A percentile compares a stretch with the other conserved stretches of the same genome.
phyloP scores from a whole-genome alignment of 306 rosid genomes.

The Sophora flavescens region DNA sequence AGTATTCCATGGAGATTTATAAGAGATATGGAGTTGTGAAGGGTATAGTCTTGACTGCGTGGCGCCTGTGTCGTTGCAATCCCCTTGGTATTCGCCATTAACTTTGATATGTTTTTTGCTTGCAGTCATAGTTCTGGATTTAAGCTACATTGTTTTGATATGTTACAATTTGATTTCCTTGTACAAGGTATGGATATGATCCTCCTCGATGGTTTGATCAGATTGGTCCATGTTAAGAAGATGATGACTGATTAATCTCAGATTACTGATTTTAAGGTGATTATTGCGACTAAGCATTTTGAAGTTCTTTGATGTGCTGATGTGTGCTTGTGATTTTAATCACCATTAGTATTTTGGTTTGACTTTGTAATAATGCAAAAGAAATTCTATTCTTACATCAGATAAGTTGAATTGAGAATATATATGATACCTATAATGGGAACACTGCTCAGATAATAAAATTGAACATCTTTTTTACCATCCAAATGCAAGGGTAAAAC shows the following conservation, averaged over 20 bases:
- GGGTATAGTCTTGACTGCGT: slow-evolving; percentile 81
- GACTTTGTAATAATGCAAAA: slow-evolving; percentile 24
- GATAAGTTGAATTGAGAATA: slow-evolving; percentile 8
- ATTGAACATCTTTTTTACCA: slow-evolving; percentile 19
- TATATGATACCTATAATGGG: not conserved
- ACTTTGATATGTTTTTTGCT: not conserved
- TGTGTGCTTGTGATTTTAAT: slow-evolving; percentile 14
- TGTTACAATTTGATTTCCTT: not conserved
- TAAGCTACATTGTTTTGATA: not conserved
- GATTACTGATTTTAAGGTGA: slow-evolving; percentile 4
- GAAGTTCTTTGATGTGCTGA: slow-evolving; percentile 10
- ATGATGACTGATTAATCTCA: slow-evolving; percentile 45
- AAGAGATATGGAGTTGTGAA: slow-evolving; percentile 79
- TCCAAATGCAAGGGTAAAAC: not conserved
- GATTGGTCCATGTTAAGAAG: slow-evolving; percentile 55
- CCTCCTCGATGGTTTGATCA: slow-evolving; percentile 93
- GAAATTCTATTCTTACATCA: slow-evolving; percentile 21
- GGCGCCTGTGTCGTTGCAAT: slow-evolving; percentile 93
- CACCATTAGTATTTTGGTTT: not conserved
- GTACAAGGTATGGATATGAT: slow-evolving; percentile 89
- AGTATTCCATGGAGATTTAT: slow-evolving; percentile 39
- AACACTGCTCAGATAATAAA: not conserved
- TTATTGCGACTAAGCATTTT: slow-evolving; percentile 27
- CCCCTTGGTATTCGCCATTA: slow-evolving; percentile 74
- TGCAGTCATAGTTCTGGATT: not conserved